phyloP scores from a whole-genome alignment of 768 basidiomycete genomes.

The Leccinellum albellum region DNA sequence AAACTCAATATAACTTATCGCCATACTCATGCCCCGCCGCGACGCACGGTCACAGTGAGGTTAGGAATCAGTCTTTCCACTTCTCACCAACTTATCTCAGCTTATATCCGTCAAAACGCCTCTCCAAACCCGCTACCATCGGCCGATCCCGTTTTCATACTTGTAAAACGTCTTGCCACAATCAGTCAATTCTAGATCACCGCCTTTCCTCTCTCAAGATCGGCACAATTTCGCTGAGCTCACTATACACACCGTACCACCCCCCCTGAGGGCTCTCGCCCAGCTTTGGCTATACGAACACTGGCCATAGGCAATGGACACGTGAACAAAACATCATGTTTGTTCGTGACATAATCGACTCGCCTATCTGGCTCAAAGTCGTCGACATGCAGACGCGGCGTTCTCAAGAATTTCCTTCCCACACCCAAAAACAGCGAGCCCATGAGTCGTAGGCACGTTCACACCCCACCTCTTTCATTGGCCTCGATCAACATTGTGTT shows the following conservation, averaged over 20 bases:
- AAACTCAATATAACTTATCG: conserved; percentile 3
- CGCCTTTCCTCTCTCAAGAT: conserved; percentile 2
- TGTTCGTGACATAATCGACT: conserved; percentile 25
- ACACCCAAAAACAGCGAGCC: conserved; percentile 17
- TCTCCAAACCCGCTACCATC: conserved; percentile 15
- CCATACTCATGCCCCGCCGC: background rate
- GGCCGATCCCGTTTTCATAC: conserved; percentile 15
- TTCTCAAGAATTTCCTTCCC: conserved; percentile 23
- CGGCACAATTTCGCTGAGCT: conserved; percentile 11
- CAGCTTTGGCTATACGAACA: background rate
- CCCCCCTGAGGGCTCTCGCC: background rate
- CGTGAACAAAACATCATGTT: conserved; percentile 1
- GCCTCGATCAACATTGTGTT: conserved; percentile 18
- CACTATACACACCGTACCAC: background rate
- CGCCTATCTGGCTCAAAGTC: conserved; percentile 14
- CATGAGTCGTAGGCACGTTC: conserved; percentile 26
- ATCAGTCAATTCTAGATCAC: conserved; percentile 7
- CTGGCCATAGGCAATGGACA: background rate
- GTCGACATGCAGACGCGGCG: conserved; percentile 27
- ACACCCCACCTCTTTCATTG: conserved; percentile 26
- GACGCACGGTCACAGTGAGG: conserved; percentile 18
- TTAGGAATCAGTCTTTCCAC: background rate
- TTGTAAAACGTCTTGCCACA: background rate
- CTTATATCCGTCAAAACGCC: conserved; percentile 20
- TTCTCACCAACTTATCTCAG: conserved; percentile 7